Conservation (phyloP, 257 asterid species). For the Haberlea rhodopensis region DNA sequence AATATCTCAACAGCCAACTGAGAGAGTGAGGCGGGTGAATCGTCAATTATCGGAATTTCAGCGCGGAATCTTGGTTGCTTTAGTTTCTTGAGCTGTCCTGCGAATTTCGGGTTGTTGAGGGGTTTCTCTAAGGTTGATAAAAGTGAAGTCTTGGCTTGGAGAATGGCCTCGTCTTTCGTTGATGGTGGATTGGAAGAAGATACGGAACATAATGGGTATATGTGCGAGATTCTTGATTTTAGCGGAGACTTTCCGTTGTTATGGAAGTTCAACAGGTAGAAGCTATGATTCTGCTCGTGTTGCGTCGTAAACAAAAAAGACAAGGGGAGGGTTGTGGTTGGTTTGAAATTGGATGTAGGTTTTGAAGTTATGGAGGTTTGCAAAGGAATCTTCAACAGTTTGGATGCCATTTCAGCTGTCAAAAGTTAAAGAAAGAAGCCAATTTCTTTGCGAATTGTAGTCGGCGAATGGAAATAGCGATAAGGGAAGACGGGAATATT, state of each 20-base stretch:
- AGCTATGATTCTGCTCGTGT: no score
- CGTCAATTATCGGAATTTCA: conserved; percentile 75
- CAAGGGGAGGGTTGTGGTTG: conserved; percentile 10
- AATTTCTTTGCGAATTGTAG: neutral
- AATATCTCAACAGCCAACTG: conserved; percentile 69
- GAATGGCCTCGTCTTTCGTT: conserved; percentile 76
- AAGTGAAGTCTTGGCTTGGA: conserved; percentile 73
- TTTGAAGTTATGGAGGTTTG: conserved; percentile 29
- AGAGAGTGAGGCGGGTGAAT: conserved; percentile 57
- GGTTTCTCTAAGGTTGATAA: conserved; percentile 66
- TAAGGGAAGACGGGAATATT: neutral
- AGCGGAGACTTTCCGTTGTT: conserved; percentile 16
- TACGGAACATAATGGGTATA: conserved; percentile 37
- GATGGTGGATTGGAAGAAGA: no score
- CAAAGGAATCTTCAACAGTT: conserved; percentile 31
- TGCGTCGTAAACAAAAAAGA: conserved; percentile 22
- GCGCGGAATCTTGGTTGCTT: no score
- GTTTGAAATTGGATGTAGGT: conserved; percentile 23
- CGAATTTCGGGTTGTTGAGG: conserved; percentile 71
- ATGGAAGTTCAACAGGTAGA: conserved; percentile 23
- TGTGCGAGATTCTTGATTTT: conserved; percentile 30
- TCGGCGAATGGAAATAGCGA: neutral
- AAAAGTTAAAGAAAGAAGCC: neutral
- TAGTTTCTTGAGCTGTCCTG: conserved; percentile 77
- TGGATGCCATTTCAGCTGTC: conserved; percentile 39